Evolutionary conservation across 2,329 filamentous ascomycete genomes (phyloP).

Genomic region (Xylariaceae sp.): DNA sequence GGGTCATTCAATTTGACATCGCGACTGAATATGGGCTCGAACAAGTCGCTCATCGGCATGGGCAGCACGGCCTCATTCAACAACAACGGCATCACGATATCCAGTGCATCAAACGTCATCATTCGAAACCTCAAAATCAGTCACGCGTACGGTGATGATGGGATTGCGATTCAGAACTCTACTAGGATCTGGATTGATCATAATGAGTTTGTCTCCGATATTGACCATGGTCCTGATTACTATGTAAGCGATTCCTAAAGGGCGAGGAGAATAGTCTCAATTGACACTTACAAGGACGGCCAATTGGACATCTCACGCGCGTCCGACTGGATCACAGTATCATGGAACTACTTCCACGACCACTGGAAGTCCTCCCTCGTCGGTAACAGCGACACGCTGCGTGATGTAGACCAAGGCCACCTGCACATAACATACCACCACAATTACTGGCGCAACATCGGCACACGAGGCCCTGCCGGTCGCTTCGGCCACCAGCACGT

Average conservation of each 20-base stretch:
- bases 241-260: constrained; percentile 7
- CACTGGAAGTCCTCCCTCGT: constrained; percentile 39
- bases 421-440: constrained; percentile 47
- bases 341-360: constrained; percentile 16
- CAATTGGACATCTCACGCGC: constrained; percentile 14
- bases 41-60: constrained; percentile 11
- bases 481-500: constrained; percentile 46
- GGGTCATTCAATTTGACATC: constrained; percentile 12
- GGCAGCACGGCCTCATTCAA: constrained; percentile 7
- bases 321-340: constrained; percentile 15
- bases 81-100: constrained; percentile 10
- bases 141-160: constrained; percentile 9
- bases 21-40: constrained; percentile 5
- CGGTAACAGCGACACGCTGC: constrained; percentile 33
- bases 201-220: constrained; percentile 13
- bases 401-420: constrained; percentile 35
- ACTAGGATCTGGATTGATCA: constrained; percentile 13
- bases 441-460: constrained; percentile 43
- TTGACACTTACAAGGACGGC: constrained; percentile 4
- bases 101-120: constrained; percentile 8
- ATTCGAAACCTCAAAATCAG: constrained; percentile 11
- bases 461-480: constrained; percentile 44
- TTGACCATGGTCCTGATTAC: constrained; percentile 12
- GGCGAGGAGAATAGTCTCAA: too few relatives aligned
- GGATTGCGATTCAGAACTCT: constrained; percentile 10